Evolutionary conservation across 108 stramenopile species (phyloP).

Genomic region (Cylindrotheca fusiformis): DNA sequence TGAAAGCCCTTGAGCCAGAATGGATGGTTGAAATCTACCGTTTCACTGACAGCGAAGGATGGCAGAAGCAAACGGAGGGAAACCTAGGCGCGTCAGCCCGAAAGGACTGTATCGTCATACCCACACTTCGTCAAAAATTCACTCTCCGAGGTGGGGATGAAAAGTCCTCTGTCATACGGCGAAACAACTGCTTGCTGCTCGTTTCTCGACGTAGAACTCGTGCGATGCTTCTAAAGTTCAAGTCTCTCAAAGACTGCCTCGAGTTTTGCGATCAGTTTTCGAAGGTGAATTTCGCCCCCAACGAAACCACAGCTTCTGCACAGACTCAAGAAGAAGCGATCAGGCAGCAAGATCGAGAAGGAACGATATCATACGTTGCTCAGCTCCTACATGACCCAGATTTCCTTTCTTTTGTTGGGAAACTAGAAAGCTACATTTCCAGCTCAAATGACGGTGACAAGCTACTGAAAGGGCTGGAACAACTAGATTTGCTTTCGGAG

Average conservation of each 20-base stretch:
- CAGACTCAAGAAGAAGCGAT: too few relatives aligned
- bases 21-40: conserved; percentile 18
- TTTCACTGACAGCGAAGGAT: conserved; percentile 12
- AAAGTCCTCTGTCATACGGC: conserved; percentile 24
- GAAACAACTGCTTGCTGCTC: conserved; percentile 29
- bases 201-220: conserved; percentile 24
- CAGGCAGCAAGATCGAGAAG: conserved; percentile 7
- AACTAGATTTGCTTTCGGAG: conserved; percentile 16
- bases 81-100: conserved; percentile 10
- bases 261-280: conserved; percentile 36
- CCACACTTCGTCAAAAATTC: conserved; percentile 29
- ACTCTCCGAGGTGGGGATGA: conserved; percentile 10
- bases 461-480: conserved; percentile 25
- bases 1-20: too few relatives aligned
- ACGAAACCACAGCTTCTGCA: neutral
- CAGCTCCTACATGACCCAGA: conserved; percentile 36
- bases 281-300: conserved; percentile 18
- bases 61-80: conserved; percentile 5
- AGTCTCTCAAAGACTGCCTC: conserved; percentile 30
- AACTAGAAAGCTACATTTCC: conserved; percentile 28
- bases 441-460: conserved; percentile 25
- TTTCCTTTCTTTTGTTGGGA: conserved; percentile 34
- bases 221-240: conserved; percentile 40
- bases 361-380: conserved; percentile 18
- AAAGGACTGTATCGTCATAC: conserved; percentile 29